These are phyloP conservation scores for Aspergillus piperis DNA, from an alignment of 2,329 filamentous ascomycete species.

Conservation along the genomic window DNA sequence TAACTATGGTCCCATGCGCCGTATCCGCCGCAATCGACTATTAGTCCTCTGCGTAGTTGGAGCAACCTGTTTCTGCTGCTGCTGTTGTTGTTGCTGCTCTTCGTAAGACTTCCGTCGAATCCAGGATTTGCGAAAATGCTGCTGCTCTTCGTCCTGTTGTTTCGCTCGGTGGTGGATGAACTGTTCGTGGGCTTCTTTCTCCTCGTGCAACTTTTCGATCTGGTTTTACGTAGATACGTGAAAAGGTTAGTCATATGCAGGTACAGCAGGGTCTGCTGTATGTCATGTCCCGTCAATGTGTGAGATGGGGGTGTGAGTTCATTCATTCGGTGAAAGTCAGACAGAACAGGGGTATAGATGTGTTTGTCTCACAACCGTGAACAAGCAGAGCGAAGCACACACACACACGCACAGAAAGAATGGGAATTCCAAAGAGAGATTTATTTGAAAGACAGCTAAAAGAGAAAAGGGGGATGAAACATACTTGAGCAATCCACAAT, in stretches of 20 bases:
- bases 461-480: conserved; percentile 11
- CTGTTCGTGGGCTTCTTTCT: conserved; percentile 36
- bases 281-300: not conserved
- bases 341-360: too few species aligned
- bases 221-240: conserved; percentile 12
- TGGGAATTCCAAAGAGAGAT: not conserved
- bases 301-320: not conserved
- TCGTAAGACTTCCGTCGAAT: conserved; percentile 28
- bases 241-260: conserved; percentile 1
- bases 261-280: not conserved
- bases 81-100: conserved; percentile 1
- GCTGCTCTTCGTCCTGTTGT: conserved; percentile 36
- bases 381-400: too few species aligned
- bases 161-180: conserved; percentile 34
- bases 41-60: conserved; percentile 7
- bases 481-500: conserved; percentile 37
- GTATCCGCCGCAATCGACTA: conserved; percentile 14
- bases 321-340: too few species aligned
- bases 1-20: conserved; percentile 6
- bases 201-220: conserved; percentile 34
- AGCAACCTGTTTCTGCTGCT: not conserved
- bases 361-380: not conserved
- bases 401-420: not conserved
- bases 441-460: not conserved
- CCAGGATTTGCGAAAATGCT: conserved; percentile 39